Base-by-base conservation (phyloP, 257 asterid genomes). In the Solanum lignicaule region DNA sequence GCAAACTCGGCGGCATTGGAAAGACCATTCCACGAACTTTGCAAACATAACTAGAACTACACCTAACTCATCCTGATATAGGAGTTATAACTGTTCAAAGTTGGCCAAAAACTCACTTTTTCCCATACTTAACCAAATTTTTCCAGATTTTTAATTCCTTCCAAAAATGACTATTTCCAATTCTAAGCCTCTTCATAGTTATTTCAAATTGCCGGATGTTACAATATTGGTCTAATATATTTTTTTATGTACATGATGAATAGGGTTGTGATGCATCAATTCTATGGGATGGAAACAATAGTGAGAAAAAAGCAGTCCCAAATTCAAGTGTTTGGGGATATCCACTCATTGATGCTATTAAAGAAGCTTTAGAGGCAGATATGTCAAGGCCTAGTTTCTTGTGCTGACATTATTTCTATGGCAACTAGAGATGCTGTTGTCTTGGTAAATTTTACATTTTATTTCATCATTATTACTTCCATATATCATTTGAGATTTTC, bases 221-320 rank as follows among this genome's bases (percentile, higher is more conserved):
- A n/a, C n/a, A 55, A 55, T 21, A 58, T 3, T 58, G 66, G 66
- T 58, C 21, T 27, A 58, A 58, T 3, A 43, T 55, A 6, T 18
- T 18, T 41, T 33, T 38, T 4, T 15, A 27, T 87, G 69, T 41
- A 71, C 48, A 8, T 83, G 31, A 41, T 73, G 62, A 73, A 60
- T 84, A 92, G 94, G 95, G 96, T 9, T 94, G 95, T 88, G 96
- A 94, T 89, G 96, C 94, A 74, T 94, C 96, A 12, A 87, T 94
- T 87, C 87, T 94, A 58, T 86, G 93, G 48, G 93, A 94, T 84
- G 96, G 94, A 81, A 58, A 6, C 36, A 86, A 31, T 20, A 87
- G 62, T 7, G 96, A 94, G 93, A 94, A 89, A 87, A 87, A 88
- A 8, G 92, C 95, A n/a, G 5, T 16, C 32, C 93, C 94, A 2